Evolutionary conservation across 768 basidiomycete species (phyloP).

Genomic region (Mrakia frigida): DNA sequence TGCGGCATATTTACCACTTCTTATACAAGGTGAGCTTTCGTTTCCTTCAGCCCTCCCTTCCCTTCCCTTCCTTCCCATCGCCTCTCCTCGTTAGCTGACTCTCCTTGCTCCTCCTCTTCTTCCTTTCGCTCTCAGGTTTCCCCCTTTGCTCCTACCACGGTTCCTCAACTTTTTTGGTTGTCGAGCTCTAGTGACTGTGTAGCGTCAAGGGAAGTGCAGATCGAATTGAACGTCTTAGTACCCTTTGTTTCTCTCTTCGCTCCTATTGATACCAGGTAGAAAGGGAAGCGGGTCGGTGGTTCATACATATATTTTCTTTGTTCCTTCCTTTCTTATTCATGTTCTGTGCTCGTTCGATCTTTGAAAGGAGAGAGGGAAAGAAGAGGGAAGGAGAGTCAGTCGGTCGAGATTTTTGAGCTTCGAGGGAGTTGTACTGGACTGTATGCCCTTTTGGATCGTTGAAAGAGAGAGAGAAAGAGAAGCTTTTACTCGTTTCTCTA

Average conservation of each 20-base stretch:
- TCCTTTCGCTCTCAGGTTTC: neutral
- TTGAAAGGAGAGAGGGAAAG: neutral
- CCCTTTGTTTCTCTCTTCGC: conserved; percentile 20
- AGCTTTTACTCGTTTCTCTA: too few relatives aligned
- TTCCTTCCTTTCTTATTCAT: neutral
- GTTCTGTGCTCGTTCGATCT: neutral
- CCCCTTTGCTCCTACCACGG: conserved; percentile 17
- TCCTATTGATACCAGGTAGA: conserved; percentile 22
- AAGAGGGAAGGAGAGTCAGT: neutral
- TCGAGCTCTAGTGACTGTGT: conserved; percentile 13
- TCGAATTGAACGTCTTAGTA: conserved; percentile 23
- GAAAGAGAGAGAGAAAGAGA: neutral
- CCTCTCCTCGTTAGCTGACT: too few relatives aligned
- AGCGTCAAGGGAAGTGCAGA: conserved; percentile 6
- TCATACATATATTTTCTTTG: conserved; percentile 14
- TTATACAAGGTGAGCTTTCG: neutral
- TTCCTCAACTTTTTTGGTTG: neutral
- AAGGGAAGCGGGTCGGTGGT: conserved; percentile 24
- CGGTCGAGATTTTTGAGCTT: neutral
- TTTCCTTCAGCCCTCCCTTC: neutral
- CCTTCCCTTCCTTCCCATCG: neutral
- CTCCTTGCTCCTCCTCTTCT: neutral
- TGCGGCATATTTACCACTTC: too few relatives aligned
- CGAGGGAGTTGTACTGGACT: too few relatives aligned
- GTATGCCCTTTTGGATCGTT: too few relatives aligned